Base-by-base conservation (phyloP, 2,329 filamentous ascomycete species). In the Colletotrichum ledebouriae region DNA sequence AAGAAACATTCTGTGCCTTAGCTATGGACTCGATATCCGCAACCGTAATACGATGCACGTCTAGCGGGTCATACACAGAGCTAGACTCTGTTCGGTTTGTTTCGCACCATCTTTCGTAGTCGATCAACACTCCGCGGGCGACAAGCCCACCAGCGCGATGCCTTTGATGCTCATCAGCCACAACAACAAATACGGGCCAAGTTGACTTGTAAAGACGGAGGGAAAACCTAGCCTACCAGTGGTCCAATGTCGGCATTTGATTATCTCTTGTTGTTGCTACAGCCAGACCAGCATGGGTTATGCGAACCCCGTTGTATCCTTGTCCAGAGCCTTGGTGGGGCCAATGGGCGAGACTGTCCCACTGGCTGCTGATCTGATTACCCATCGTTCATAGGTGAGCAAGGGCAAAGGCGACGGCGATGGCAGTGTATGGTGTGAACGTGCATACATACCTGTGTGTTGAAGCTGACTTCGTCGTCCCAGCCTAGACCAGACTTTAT, bases 1-100 rank as follows among this genome's bases (percentile, higher is more conserved):
- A 89, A 68, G 90, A 86, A 29, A 92, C 80, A 0, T 86, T 86
- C 71, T 92, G 88, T 41, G 84, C 79, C 39, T 79, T 80, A 0
- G 88, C 91, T 39, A 88, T 87, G 10, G 83, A 82, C 62, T 86
- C 84, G 0, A 94, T 81, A 0, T 89, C 84, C 1, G 80, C 74
- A 2, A 85, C 77, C 0, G 82, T 84, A 74, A 90, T 89, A 25
- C 83, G 80, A 72, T 88, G 80, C 0, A 81, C 79, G 3, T 82
- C 82, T 56, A 88, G 83, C 1, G 87, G 82, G 71, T 87, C 80
- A 68, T 85, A 87, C n/a, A n/a, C n/a, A n/a, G n/a, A n/a, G n/a
- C n/a, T n/a, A n/a, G n/a, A n/a, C n/a, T n/a, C n/a, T n/a, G n/a
- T n/a, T n/a, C n/a, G n/a, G n/a, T n/a, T n/a, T n/a, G n/a, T n/a